Percentiles rank a stretch among this genome's conserved stretches.
These are phyloP conservation scores for Saccharomyces hybrid DNA, from an alignment of 1,139 yeast species.

Conservation along the genomic window DNA sequence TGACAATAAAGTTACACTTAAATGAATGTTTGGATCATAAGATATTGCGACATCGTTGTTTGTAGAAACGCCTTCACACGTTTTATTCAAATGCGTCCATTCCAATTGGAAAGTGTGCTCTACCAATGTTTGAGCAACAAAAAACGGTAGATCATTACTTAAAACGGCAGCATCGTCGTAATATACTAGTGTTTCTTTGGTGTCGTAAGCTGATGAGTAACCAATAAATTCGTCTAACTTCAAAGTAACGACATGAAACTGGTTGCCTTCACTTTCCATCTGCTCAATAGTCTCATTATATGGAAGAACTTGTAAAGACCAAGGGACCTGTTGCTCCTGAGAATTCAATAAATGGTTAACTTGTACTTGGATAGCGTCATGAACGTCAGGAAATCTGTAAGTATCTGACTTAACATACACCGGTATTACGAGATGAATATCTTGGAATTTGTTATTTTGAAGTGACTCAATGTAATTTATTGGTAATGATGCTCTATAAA, in stretches of 20 bases:
- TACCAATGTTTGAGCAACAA: constrained; percentile 49
- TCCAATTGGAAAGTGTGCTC: constrained; percentile 50
- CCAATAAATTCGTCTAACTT: constrained; percentile 23
- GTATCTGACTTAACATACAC: constrained; percentile 40
- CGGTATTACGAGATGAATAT: constrained; percentile 36
- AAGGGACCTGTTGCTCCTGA: constrained; percentile 18
- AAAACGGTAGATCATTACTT: constrained; percentile 53
- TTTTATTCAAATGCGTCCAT: constrained; percentile 22
- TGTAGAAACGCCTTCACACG: constrained; percentile 12
- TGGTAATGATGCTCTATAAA: constrained; percentile 72
- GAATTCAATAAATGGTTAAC: constrained; percentile 21
- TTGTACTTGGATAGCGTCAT: constrained; percentile 39
- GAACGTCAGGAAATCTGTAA: constrained; percentile 39
- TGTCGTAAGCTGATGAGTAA: constrained; percentile 25
- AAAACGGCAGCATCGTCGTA: constrained; percentile 45
- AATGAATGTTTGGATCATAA: constrained; percentile 56
- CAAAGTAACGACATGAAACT: constrained; percentile 25
- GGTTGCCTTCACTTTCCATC: constrained; percentile 9
- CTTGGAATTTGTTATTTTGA: constrained; percentile 29
- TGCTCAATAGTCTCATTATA: constrained; percentile 14
- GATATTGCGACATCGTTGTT: constrained; percentile 37
- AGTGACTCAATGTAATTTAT: constrained; percentile 42
- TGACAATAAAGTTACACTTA: constrained; percentile 55
- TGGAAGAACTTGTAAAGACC: constrained; percentile 29
- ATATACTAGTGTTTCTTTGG: constrained; percentile 40